phyloP scores from a whole-genome alignment of 768 basidiomycete species.

The Termitomyces sp. region DNA sequence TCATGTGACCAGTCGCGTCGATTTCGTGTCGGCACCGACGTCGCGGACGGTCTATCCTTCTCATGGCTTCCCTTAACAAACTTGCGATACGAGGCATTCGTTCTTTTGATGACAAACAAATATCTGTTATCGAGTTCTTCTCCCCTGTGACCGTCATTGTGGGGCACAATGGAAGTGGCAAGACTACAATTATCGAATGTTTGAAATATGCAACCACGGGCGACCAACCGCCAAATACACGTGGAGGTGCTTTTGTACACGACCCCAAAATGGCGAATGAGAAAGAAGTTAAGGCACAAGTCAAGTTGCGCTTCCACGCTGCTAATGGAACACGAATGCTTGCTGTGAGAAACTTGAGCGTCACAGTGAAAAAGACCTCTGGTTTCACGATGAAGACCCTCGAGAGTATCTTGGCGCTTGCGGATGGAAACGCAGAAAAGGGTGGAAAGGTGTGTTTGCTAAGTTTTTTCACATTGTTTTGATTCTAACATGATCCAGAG shows the following conservation, averaged over 20 bases:
- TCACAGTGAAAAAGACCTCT: slow-evolving; percentile 85
- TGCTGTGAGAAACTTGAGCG: slow-evolving; percentile 84
- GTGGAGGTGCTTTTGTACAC: slow-evolving; percentile 97
- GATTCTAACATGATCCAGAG: slow-evolving; percentile 41
- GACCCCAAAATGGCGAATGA: slow-evolving; percentile 99
- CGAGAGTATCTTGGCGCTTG: slow-evolving; percentile 81
- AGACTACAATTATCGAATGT: slow-evolving; percentile 99
- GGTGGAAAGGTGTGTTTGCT: slow-evolving; percentile 64
- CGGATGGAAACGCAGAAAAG: slow-evolving; percentile 59
- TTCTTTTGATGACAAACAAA: slow-evolving; percentile 93
- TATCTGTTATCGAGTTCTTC: slow-evolving; percentile 95
- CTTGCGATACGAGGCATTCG: slow-evolving; percentile 92
- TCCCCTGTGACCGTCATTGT: slow-evolving; percentile 97
- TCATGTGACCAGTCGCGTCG: slow-evolving; percentile 13
- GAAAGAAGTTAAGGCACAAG: slow-evolving; percentile 98
- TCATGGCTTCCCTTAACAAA: slow-evolving; percentile 84
- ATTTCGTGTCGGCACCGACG: not conserved
- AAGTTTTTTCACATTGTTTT: not conserved
- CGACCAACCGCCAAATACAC: slow-evolving; percentile 95
- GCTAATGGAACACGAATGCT: slow-evolving; percentile 89
- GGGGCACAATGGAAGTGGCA: slow-evolving; percentile 97
- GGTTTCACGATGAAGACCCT: slow-evolving; percentile 96
- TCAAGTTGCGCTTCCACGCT: slow-evolving; percentile 88
- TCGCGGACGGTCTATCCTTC: not conserved
- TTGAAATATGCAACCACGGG: slow-evolving; percentile 99